Conservation (phyloP, 2,329 filamentous ascomycete species). For the Colletotrichum sp. region DNA sequence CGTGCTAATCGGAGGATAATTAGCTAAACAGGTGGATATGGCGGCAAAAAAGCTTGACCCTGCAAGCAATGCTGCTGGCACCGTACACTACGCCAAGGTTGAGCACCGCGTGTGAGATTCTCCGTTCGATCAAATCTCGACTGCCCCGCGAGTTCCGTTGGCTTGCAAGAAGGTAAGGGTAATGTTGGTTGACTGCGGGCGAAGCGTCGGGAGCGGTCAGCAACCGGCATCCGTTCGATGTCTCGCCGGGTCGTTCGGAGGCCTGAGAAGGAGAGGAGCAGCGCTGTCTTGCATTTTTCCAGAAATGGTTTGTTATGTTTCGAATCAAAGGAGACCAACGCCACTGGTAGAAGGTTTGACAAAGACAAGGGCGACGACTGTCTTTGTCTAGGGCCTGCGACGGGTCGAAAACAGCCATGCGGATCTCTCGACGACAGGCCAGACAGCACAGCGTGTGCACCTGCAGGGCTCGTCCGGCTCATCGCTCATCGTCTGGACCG, state of each 20-base stretch:
- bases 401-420: slow-evolving; percentile 13
- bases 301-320: slow-evolving; percentile 18
- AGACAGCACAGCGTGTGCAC: background rate
- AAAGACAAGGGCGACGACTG: background rate
- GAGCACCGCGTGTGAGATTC: background rate
- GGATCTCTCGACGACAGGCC: background rate
- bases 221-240: slow-evolving; percentile 1
- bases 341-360: background rate
- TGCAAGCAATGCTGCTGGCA: background rate
- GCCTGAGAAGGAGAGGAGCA: background rate
- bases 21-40: slow-evolving; percentile 15
- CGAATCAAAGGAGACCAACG: slow-evolving; percentile 2
- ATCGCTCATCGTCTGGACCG: background rate
- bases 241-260: slow-evolving; percentile 3
- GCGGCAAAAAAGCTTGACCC: slow-evolving; percentile 19
- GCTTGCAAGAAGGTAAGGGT: background rate
- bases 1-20: slow-evolving; percentile 19
- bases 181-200: background rate
- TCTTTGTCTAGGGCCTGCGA: slow-evolving; percentile 2
- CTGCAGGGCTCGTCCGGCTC: background rate
- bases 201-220: slow-evolving; percentile 9
- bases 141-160: background rate
- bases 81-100: background rate
- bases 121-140: background rate
- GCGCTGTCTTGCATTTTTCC: background rate